Evolutionary conservation across 176 grass and related monocot genomes (phyloP).

Genomic region (Oryza officinalis): DNA sequence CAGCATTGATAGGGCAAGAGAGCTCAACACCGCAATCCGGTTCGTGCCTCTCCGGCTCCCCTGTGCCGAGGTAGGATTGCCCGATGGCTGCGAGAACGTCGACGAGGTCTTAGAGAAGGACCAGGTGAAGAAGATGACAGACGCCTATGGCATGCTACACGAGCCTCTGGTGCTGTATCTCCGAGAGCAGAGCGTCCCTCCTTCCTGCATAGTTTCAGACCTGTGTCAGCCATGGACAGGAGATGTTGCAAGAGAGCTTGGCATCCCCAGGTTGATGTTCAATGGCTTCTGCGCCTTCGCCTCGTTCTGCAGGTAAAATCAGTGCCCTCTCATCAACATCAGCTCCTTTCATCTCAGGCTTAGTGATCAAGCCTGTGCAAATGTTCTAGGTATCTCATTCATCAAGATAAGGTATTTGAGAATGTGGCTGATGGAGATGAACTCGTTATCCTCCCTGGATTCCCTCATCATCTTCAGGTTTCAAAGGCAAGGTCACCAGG

Average conservation of each 20-base stretch:
- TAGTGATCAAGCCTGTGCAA: not conserved
- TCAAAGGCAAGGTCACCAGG: conserved; percentile 7
- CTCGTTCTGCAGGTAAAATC: conserved; percentile 40
- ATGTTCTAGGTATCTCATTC: conserved; percentile 33
- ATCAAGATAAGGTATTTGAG: conserved; percentile 14
- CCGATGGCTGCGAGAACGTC: conserved; percentile 37
- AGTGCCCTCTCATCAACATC: not conserved
- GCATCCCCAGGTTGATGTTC: conserved; percentile 54
- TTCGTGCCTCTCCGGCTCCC: conserved; percentile 49
- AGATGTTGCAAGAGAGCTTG: conserved; percentile 61
- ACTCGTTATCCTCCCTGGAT: conserved; percentile 10
- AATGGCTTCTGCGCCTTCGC: conserved; percentile 47
- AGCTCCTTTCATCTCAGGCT: not conserved
- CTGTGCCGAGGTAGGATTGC: conserved; percentile 43
- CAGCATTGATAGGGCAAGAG: conserved; percentile 31
- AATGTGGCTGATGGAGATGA: conserved; percentile 22
- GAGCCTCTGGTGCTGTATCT: conserved; percentile 36
- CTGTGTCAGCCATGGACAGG: conserved; percentile 44
- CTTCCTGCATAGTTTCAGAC: conserved; percentile 62
- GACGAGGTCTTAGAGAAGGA: conserved; percentile 31
- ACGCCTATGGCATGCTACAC: conserved; percentile 21
- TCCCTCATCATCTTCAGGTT: conserved; percentile 29
- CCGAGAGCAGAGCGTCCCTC: not conserved
- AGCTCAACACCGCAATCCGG: conserved; percentile 39
- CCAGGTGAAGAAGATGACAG: conserved; percentile 15